Conservation (phyloP, 2,329 filamentous ascomycete genomes). For the Trichoderma harzianum region DNA sequence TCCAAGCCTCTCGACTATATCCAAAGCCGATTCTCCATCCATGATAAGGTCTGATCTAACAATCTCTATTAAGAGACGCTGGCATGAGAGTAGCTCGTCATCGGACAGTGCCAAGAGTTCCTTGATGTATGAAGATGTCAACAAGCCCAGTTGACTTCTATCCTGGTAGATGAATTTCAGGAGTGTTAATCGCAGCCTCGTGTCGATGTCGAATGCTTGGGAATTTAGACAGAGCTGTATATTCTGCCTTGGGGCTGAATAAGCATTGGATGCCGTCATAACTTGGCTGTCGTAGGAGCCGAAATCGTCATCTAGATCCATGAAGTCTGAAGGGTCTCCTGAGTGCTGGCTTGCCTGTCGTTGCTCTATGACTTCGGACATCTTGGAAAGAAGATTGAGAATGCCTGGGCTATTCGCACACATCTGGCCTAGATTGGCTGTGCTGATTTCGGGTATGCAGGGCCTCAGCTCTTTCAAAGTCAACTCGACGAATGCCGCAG, state of each 20-base stretch:
- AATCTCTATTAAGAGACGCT: conserved; percentile 48
- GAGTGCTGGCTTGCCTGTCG: conserved; percentile 24
- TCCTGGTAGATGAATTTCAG: conserved; percentile 44
- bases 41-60: conserved; percentile 53
- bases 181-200: conserved; percentile 44
- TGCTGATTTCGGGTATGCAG: conserved; percentile 45
- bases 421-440: conserved; percentile 37
- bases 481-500: conserved; percentile 43
- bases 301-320: conserved; percentile 67
- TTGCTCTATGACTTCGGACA: conserved; percentile 32
- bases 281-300: conserved; percentile 56
- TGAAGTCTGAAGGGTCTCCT: conserved; percentile 47
- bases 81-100: conserved; percentile 53
- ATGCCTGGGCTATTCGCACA: conserved; percentile 40
- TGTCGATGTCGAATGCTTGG: conserved; percentile 47
- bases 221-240: conserved; percentile 40
- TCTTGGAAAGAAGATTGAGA: conserved; percentile 40
- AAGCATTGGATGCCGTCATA: conserved; percentile 34
- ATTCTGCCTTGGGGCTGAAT: conserved; percentile 47
- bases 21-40: conserved; percentile 43
- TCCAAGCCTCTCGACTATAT: conserved; percentile 50
- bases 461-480: conserved; percentile 44
- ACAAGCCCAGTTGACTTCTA: conserved; percentile 43
- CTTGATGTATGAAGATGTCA: conserved; percentile 51
- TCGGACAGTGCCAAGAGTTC: conserved; percentile 47